phyloP scores from a whole-genome alignment of 768 basidiomycete genomes.

The Leccinum subgranulosum region DNA sequence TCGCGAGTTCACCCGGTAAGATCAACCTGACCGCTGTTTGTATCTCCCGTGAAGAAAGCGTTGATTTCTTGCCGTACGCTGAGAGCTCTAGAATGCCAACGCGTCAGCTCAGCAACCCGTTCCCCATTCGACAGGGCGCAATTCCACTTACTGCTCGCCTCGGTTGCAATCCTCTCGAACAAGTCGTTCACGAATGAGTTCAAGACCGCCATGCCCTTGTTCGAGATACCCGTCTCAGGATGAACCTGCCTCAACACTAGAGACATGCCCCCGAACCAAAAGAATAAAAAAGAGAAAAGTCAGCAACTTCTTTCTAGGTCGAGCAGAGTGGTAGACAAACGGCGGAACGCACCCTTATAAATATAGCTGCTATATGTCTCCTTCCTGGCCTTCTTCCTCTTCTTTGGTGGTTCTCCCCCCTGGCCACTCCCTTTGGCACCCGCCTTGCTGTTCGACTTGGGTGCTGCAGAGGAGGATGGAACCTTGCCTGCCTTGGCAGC shows the following conservation, averaged over 20 bases:
- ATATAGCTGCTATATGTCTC: slow-evolving; percentile 67
- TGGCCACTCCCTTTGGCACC: slow-evolving; percentile 3
- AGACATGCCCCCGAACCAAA: neutral
- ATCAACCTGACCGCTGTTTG: slow-evolving; percentile 69
- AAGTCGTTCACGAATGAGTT: slow-evolving; percentile 65
- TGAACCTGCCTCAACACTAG: slow-evolving; percentile 67
- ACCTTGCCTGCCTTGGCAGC: slow-evolving; percentile 54
- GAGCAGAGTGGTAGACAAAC: neutral
- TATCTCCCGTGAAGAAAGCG: slow-evolving; percentile 71
- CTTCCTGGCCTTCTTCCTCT: slow-evolving; percentile 53
- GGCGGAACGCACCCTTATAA: slow-evolving; percentile 44
- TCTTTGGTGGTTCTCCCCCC: slow-evolving; percentile 44
- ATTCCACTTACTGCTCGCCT: slow-evolving; percentile 44
- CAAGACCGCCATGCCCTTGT: slow-evolving; percentile 58
- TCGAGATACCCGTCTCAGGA: slow-evolving; percentile 73
- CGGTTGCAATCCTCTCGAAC: slow-evolving; percentile 56
- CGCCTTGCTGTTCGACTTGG: slow-evolving; percentile 32
- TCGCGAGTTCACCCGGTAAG: slow-evolving; percentile 68
- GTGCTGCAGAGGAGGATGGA: slow-evolving; percentile 41
- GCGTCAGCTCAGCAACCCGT: neutral
- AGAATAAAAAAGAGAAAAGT: neutral
- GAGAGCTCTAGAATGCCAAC: slow-evolving; percentile 46
- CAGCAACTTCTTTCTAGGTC: neutral
- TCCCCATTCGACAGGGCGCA: neutral
- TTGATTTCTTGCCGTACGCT: slow-evolving; percentile 68